phyloP scores from a whole-genome alignment of 192 early-diverging fungal genomes.

The Funneliformis mosseae region DNA sequence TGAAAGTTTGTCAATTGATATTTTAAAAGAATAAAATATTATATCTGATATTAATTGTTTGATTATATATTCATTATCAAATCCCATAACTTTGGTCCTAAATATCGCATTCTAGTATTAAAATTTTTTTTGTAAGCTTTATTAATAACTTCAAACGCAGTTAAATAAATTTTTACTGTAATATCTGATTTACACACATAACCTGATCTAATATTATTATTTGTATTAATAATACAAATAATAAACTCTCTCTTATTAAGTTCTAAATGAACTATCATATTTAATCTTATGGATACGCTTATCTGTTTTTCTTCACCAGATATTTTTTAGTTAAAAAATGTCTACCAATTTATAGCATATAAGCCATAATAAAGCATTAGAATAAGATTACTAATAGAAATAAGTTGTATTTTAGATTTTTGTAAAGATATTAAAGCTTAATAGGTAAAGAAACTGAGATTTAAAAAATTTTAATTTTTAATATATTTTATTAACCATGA shows the following conservation, averaged over 20 bases:
- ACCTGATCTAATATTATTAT: no score
- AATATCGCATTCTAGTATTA: no score
- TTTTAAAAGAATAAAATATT: no score
- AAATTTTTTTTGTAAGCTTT: no score
- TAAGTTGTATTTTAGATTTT: not conserved
- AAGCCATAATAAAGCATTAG: not conserved
- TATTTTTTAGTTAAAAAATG: no score
- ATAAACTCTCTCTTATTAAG: not conserved
- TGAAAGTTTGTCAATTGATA: no score
- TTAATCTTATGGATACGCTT: not conserved
- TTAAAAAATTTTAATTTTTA: not conserved
- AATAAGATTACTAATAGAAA: not conserved
- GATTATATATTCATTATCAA: no score
- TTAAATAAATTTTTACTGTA: no score
- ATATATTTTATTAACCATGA: not conserved
- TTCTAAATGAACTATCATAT: not conserved
- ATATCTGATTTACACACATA: no score
- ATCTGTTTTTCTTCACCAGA: not conserved
- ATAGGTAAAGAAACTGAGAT: slow-evolving; percentile 1
- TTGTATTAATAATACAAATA: not conserved
- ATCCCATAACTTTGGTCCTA: no score
- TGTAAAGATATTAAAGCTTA: not conserved
- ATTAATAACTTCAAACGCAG: not conserved
- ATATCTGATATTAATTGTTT: no score
- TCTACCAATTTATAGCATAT: not conserved